Evolutionary conservation across 306 rosid species (phyloP).

Genomic region (Dryas alaskensis): DNA sequence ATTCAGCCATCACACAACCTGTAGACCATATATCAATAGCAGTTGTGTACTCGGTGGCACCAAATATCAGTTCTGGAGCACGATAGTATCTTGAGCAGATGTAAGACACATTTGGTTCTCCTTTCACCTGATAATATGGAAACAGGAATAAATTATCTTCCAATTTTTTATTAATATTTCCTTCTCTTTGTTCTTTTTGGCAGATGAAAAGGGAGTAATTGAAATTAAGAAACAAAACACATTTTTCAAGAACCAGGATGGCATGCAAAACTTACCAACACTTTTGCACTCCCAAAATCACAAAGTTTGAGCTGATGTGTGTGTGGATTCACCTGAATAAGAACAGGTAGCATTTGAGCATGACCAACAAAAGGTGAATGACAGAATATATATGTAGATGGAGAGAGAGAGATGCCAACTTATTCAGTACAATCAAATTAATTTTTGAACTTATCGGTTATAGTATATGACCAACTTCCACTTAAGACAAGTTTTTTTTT

Average conservation of each 20-base stretch:
- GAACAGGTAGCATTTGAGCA: constrained; percentile 33
- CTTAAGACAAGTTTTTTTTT: no score
- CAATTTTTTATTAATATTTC: not conserved
- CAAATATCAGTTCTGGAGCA: constrained; percentile 97
- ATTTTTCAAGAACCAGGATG: constrained; percentile 22
- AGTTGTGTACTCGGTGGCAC: constrained; percentile 96
- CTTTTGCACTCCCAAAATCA: constrained; percentile 98
- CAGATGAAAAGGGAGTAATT: not conserved
- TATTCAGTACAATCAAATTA: not conserved
- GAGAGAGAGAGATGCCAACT: not conserved
- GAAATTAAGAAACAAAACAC: constrained; percentile 13
- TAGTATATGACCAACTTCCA: not conserved
- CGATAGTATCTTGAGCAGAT: constrained; percentile 99
- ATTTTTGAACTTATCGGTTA: not conserved
- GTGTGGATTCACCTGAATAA: constrained; percentile 92
- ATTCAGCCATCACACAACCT: constrained; percentile 98
- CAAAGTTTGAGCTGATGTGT: constrained; percentile 96
- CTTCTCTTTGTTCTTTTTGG: not conserved
- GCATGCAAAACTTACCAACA: constrained; percentile 63
- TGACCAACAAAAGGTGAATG: not conserved
- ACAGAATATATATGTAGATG: not conserved
- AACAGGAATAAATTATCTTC: constrained; percentile 18
- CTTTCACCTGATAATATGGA: constrained; percentile 77
- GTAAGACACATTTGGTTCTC: constrained; percentile 97
- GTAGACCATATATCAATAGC: constrained; percentile 99